Evolutionary conservation across 495 filamentous ascomycete genomes (phyloP), one percentile per base, ranked within the genome.

Genomic region (Baudoinia panamericana): DNA sequence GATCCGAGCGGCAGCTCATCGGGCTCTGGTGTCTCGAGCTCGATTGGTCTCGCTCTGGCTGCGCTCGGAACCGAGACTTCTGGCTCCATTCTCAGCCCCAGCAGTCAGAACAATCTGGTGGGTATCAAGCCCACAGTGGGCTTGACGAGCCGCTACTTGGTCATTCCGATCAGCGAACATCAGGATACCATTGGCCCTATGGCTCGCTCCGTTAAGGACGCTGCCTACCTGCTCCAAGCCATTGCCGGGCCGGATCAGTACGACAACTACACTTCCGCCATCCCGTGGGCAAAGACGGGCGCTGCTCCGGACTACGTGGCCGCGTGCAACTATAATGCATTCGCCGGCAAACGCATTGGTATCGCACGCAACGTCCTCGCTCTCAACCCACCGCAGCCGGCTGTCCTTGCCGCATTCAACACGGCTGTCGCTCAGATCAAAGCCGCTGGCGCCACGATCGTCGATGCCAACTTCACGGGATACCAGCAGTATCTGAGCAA

Each of bases 101-200:
- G 49, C 11, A 43, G 56, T 32, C 39, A 50, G 12, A 64, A 61
- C 47, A 60, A 61, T 43, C 12, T 64, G n/a, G 66, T 64, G 11
- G 65, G 71, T 5, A 69, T 77, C 56, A 82, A 82, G 56, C 78
- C 78, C 9, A 78, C 76, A 0, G 75, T 80, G 9, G 79, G 79
- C 0, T 63, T 79, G n/a, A 80, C 73, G 7, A 75, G 71, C 12
- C 59, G 75, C 8, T 55, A 67, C 39, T 60, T 75, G 16, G 74
- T 79, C 13, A 70, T 82, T 19, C 78, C 78, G 13, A 68, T 79
- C 37, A 68, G 61, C 25, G 57, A 72, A 52, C 70, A 67, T 45
- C 74, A 76, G 53, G 78, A 82, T 48, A 80, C 75, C 0, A 61
- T 79, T 19, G 78, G 77, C 0, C 73, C 77, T 0, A 71, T 82